These are phyloP conservation scores for Drosera capensis DNA, from an alignment of 148 eudicot genomes.

Conservation along the genomic window DNA sequence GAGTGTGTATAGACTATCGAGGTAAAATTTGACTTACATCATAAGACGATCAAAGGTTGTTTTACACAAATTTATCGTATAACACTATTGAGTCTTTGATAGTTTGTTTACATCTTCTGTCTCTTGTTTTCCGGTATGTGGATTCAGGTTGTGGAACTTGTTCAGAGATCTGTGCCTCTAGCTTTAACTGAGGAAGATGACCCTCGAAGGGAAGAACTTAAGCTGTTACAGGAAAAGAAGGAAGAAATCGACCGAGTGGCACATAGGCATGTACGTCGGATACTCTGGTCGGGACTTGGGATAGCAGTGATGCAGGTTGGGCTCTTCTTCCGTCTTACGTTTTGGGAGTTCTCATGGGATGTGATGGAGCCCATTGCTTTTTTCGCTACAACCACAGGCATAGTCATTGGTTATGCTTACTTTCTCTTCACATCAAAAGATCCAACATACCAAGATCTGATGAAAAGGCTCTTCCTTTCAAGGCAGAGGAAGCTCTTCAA, in stretches of 20 bases:
- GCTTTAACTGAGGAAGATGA: slow-evolving; percentile 78
- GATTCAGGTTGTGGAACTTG: slow-evolving; percentile 75
- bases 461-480: slow-evolving; percentile 67
- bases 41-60: too few species aligned
- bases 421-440: slow-evolving; percentile 77
- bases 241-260: slow-evolving; percentile 62
- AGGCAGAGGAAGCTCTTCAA: slow-evolving; percentile 82
- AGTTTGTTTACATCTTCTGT: too few species aligned
- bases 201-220: slow-evolving; percentile 59
- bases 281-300: slow-evolving; percentile 79
- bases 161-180: slow-evolving; percentile 77
- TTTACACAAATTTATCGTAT: too few species aligned
- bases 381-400: slow-evolving; percentile 58
- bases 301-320: slow-evolving; percentile 46
- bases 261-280: slow-evolving; percentile 65
- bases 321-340: slow-evolving; percentile 79
- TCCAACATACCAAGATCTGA: slow-evolving; percentile 68
- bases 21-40: too few species aligned
- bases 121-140: background rate
- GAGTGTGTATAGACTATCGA: too few species aligned
- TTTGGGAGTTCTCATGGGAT: slow-evolving; percentile 99
- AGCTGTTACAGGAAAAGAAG: slow-evolving; percentile 46
- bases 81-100: too few species aligned
- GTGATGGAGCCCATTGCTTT: slow-evolving; percentile 94
- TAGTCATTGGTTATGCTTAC: slow-evolving; percentile 68